A percentile compares a stretch with the other conserved stretches of the same genome.
Evolutionary conservation across 2,329 filamentous ascomycete genomes (phyloP).

Genomic region (Microdochium nivale): DNA sequence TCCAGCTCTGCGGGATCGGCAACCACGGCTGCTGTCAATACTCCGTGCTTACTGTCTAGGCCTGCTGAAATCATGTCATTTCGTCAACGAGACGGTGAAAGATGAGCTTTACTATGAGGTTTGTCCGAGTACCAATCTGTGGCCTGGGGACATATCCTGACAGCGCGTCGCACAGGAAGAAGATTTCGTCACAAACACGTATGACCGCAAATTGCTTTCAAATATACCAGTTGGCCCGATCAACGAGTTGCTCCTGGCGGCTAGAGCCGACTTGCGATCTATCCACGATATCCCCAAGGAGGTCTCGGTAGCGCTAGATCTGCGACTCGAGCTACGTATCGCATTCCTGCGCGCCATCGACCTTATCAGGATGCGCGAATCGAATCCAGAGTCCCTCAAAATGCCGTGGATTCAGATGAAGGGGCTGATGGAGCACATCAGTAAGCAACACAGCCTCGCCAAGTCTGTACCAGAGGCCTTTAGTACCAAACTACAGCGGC

Average conservation of each 20-base stretch:
- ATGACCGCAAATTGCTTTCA: conserved; percentile 68
- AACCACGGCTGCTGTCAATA: conserved; percentile 48
- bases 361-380: conserved; percentile 32
- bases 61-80: conserved; percentile 73
- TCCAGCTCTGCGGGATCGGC: conserved; percentile 16
- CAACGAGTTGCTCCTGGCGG: conserved; percentile 36
- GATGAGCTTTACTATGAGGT: conserved; percentile 89
- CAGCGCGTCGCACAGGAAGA: conserved; percentile 62
- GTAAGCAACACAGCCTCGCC: conserved; percentile 52
- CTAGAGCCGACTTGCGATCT: conserved; percentile 27
- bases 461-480: conserved; percentile 69
- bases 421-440: conserved; percentile 43
- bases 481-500: conserved; percentile 83
- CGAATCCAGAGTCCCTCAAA: conserved; percentile 35
- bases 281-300: conserved; percentile 19
- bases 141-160: conserved; percentile 7
- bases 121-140: conserved; percentile 12
- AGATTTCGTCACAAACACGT: conserved; percentile 91
- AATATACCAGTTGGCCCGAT: conserved; percentile 51
- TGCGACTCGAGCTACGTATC: conserved; percentile 59
- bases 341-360: conserved; percentile 50
- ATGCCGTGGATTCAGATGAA: conserved; percentile 43
- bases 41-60: conserved; percentile 81
- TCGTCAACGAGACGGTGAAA: conserved; percentile 68
- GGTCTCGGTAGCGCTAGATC: conserved; percentile 46